phyloP scores from a whole-genome alignment of 495 filamentous ascomycete species.

The Staphylotrichum tortipilum region DNA sequence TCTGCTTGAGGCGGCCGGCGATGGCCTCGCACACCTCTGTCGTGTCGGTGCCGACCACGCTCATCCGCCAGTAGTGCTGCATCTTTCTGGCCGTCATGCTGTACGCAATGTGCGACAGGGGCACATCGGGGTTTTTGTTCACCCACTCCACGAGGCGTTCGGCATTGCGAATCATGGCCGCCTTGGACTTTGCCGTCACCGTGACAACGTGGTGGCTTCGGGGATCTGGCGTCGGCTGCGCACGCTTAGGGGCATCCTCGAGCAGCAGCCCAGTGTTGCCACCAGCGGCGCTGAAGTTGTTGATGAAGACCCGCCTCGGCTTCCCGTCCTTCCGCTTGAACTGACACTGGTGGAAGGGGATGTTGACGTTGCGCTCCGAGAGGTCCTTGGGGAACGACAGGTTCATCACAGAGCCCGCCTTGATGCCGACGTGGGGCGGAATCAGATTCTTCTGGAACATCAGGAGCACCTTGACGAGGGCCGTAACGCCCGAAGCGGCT shows the following conservation, averaged over 20 bases:
- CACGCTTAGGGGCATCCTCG: constrained; percentile 43
- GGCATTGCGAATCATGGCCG: constrained; percentile 45
- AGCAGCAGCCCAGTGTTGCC: constrained; percentile 57
- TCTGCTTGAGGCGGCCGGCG: constrained; percentile 35
- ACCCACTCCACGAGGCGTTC: constrained; percentile 46
- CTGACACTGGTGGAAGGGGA: constrained; percentile 49
- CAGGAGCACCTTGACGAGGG: constrained; percentile 74
- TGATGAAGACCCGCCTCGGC: constrained; percentile 53
- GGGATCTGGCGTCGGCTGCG: constrained; percentile 31
- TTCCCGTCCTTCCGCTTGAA: constrained; percentile 55
- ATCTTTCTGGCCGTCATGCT: constrained; percentile 76
- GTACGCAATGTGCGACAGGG: constrained; percentile 58
- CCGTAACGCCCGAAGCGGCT: constrained; percentile 75
- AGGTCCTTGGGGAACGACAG: constrained; percentile 71
- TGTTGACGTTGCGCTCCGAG: constrained; percentile 64
- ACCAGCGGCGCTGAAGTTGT: constrained; percentile 64
- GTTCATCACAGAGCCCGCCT: constrained; percentile 60
- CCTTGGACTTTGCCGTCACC: constrained; percentile 51
- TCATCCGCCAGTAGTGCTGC: constrained; percentile 69
- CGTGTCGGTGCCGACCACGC: constrained; percentile 47
- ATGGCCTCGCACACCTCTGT: constrained; percentile 34
- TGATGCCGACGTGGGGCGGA: constrained; percentile 83
- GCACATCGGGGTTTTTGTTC: constrained; percentile 41
- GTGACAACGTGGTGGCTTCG: constrained; percentile 47
- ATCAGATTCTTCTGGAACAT: constrained; percentile 82